Evolutionary conservation across 345 rosid genomes (phyloP).

Genomic region (Punica granatum): DNA sequence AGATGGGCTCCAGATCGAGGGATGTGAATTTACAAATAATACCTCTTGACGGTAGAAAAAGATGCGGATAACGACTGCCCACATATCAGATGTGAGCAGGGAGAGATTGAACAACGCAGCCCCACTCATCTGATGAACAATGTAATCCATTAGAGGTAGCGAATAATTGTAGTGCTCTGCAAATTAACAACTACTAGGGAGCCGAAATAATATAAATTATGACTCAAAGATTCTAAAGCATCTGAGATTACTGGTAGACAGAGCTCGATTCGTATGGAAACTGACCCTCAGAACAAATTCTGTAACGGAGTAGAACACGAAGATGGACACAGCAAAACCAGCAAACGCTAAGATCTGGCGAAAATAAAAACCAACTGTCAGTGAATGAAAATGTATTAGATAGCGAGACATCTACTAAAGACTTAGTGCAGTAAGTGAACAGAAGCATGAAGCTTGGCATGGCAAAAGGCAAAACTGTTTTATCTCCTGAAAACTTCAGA

Average conservation of each 20-base stretch:
- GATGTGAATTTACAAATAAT: slow-evolving; percentile 11
- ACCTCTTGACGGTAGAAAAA: slow-evolving; percentile 48
- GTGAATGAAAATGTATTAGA: not conserved
- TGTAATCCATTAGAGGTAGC: not conserved
- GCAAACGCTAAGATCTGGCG: slow-evolving; percentile 32
- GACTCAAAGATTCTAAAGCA: not conserved
- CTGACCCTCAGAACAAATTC: slow-evolving; percentile 48
- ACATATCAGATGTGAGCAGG: slow-evolving; percentile 50
- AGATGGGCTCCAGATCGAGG: not conserved
- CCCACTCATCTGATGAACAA: slow-evolving; percentile 35
- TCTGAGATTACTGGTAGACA: not conserved
- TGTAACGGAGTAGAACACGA: slow-evolving; percentile 30
- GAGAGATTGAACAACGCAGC: slow-evolving; percentile 56
- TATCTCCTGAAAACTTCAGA: too few relatives aligned
- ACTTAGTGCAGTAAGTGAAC: too few relatives aligned
- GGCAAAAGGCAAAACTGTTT: too few relatives aligned
- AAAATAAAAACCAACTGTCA: not conserved
- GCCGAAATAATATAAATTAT: not conserved
- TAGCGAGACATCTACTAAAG: too few relatives aligned
- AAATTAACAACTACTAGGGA: not conserved
- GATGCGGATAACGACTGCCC: slow-evolving; percentile 47
- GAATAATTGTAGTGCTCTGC: not conserved
- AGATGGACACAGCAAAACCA: slow-evolving; percentile 28
- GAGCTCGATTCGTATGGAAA: not conserved
- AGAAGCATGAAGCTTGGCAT: too few relatives aligned